phyloP scores from a whole-genome alignment of 139 green algal species.

The Tetraselmis chui region DNA sequence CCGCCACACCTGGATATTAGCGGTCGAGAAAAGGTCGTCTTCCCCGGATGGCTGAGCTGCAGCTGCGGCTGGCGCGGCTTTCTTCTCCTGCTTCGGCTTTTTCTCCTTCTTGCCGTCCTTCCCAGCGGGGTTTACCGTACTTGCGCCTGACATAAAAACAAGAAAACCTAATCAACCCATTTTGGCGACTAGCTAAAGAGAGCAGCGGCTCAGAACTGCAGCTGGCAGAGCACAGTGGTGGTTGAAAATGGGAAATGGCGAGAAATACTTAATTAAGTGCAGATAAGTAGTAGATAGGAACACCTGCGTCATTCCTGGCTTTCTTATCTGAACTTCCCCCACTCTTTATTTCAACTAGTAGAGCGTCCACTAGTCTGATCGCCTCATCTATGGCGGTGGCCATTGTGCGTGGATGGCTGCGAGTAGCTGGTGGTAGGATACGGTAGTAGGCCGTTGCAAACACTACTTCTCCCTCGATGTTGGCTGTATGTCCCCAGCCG shows the following conservation, averaged over 20 bases:
- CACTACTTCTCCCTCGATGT: no score
- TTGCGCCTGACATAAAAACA: neutral
- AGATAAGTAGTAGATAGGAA: no score
- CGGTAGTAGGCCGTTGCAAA: no score
- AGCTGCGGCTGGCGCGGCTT: neutral
- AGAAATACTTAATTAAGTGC: no score
- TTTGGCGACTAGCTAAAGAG: neutral
- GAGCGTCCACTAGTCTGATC: neutral
- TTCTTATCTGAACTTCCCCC: neutral
- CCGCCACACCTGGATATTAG: neutral
- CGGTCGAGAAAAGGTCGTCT: slow-evolving; percentile 6
- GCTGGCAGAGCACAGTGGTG: no score
- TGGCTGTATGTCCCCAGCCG: no score
- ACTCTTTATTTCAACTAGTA: neutral
- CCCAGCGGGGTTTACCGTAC: no score
- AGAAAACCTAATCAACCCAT: neutral
- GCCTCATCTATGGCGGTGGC: neutral
- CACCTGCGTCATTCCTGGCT: neutral
- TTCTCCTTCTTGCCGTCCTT: neutral
- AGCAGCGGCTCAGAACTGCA: no score
- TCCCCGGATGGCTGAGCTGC: slow-evolving; percentile 9
- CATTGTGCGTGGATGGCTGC: no score
- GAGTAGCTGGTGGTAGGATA: no score
- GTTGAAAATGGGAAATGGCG: no score
- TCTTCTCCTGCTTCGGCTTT: slow-evolving; percentile 1